Conservation (phyloP, 2,329 filamentous ascomycete species). For the Epichloe baconii region DNA sequence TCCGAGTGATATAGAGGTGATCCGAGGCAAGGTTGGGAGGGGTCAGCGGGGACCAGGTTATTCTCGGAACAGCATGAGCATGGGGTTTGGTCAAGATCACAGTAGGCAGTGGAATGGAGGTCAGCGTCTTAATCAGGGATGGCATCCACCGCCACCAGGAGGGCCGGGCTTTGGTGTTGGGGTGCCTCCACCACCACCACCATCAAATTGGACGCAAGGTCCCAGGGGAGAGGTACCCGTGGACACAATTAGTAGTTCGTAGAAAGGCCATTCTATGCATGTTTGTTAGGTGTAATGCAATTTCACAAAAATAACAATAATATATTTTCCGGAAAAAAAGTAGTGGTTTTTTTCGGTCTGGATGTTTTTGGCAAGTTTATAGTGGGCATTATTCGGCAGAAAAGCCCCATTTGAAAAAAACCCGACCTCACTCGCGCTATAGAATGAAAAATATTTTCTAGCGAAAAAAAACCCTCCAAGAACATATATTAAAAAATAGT, state of each 20-base stretch:
- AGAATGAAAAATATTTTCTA: rapidly evolving
- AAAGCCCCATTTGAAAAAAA: too few species aligned
- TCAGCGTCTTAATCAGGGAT: slow-evolving; percentile 2
- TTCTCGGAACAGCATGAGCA: slow-evolving; percentile 9
- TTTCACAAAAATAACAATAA: too few species aligned
- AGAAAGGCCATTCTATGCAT: too few species aligned
- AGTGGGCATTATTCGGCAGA: too few species aligned
- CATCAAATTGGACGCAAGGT: slow-evolving; percentile 2
- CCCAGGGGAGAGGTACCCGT: background rate
- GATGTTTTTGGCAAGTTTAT: too few species aligned
- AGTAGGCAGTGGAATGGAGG: slow-evolving; percentile 1
- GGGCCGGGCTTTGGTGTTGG: slow-evolving; percentile 5
- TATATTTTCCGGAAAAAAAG: rapidly evolving
- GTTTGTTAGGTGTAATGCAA: too few species aligned
- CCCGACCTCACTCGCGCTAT: too few species aligned
- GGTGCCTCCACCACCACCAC: slow-evolving; percentile 1
- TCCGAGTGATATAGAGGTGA: slow-evolving; percentile 59
- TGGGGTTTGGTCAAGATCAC: background rate
- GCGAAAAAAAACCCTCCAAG: too few species aligned
- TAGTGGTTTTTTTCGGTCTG: too few species aligned
- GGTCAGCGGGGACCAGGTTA: slow-evolving; percentile 28
- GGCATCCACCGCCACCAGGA: slow-evolving; percentile 20
- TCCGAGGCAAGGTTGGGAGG: slow-evolving; percentile 46
- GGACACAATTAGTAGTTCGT: background rate
- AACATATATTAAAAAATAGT: too few species aligned